These are phyloP conservation scores for Floccularia luteovirens DNA, from an alignment of 768 basidiomycete genomes.

Conservation along the genomic window DNA sequence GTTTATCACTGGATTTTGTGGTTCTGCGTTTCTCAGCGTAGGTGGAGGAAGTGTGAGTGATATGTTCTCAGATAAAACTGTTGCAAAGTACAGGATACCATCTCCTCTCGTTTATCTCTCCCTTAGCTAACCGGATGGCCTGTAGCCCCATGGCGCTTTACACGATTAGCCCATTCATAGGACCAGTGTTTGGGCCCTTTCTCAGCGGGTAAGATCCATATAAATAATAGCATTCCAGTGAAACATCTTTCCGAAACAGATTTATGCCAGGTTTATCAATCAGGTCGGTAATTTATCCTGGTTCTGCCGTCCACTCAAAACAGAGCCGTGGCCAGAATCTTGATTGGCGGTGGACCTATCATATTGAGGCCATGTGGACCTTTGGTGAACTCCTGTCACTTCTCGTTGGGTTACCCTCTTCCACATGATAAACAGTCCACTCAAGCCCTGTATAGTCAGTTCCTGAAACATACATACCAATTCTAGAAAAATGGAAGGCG, in stretches of 20 bases:
- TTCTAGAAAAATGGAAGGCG: constrained; percentile 56
- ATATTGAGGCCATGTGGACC: constrained; percentile 63
- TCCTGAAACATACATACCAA: constrained; percentile 66
- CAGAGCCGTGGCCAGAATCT: constrained; percentile 30
- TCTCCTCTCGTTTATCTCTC: neutral
- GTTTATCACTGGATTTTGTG: constrained; percentile 46
- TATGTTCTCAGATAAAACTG: constrained; percentile 45
- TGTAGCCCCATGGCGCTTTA: constrained; percentile 46
- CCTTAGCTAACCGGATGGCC: neutral
- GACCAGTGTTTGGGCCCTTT: constrained; percentile 47
- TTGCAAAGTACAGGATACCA: constrained; percentile 43
- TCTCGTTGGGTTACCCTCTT: constrained; percentile 20
- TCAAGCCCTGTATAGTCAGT: constrained; percentile 34
- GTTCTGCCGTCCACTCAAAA: neutral
- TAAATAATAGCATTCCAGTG: neutral
- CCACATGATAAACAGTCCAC: neutral
- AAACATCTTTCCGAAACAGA: neutral
- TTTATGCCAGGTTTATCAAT: constrained; percentile 51
- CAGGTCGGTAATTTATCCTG: constrained; percentile 28
- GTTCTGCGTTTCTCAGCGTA: constrained; percentile 49
- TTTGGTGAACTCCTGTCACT: constrained; percentile 45
- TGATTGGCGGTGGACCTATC: constrained; percentile 76
- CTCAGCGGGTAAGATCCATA: constrained; percentile 38
- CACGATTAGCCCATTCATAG: constrained; percentile 45
- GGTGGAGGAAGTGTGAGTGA: constrained; percentile 51